Conservation (phyloP, 306 rosid genomes). For the Pterocarpus santalinus region DNA sequence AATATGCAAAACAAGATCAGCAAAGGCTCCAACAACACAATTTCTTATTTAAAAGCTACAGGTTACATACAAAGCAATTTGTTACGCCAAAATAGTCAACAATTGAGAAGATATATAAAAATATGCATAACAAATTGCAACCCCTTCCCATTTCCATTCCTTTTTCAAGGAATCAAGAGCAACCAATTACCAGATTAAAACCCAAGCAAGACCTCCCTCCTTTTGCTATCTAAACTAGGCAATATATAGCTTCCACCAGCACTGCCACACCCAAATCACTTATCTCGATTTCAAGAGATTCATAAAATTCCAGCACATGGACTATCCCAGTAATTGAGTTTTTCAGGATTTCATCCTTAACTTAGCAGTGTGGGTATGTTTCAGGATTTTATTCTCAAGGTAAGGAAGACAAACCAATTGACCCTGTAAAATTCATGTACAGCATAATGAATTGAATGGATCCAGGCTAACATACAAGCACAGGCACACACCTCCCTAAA, state of each 20-base stretch:
- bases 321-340: neutral
- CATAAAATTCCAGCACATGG: neutral
- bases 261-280: neutral
- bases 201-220: slow-evolving; percentile 5
- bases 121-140: neutral
- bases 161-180: slow-evolving; percentile 14
- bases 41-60: slow-evolving; percentile 26
- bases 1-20: neutral
- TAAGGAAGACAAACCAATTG: neutral
- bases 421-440: neutral
- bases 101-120: slow-evolving; percentile 7
- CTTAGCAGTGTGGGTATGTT: neutral
- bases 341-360: neutral
- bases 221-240: slow-evolving; percentile 2
- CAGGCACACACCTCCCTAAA: neutral
- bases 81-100: slow-evolving; percentile 13
- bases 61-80: slow-evolving; percentile 24
- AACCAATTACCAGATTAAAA: slow-evolving; percentile 11
- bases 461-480: neutral
- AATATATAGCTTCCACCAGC: slow-evolving; percentile 26
- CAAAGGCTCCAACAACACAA: slow-evolving; percentile 12
- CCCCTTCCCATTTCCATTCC: neutral
- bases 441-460: slow-evolving; percentile 5
- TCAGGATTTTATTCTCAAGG: neutral
- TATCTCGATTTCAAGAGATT: slow-evolving; percentile 33